Percentiles rank a stretch among this genome's conserved stretches.
Evolutionary conservation across 345 rosid genomes (phyloP).

Genomic region (Brassica nigra): DNA sequence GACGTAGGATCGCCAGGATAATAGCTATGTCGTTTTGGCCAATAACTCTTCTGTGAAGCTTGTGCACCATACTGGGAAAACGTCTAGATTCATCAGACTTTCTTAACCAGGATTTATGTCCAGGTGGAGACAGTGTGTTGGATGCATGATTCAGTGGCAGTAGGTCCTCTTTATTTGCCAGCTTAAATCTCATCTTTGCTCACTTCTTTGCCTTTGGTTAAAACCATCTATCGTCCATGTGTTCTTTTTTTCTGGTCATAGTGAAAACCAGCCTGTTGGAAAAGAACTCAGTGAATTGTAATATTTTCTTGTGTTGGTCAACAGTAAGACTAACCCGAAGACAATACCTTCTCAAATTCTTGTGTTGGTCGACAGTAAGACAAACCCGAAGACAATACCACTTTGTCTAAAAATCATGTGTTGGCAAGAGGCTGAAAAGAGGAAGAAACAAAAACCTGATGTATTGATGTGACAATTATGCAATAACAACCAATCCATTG

Average conservation of each 20-base stretch:
- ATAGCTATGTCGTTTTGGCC: slow-evolving; percentile 96
- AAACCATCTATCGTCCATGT: slow-evolving; percentile 73
- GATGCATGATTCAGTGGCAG: slow-evolving; percentile 77
- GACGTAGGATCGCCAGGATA: slow-evolving; percentile 89
- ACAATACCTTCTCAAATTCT: slow-evolving; percentile 85
- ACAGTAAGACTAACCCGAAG: not conserved
- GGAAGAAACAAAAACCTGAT: too few relatives aligned
- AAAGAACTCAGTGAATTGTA: slow-evolving; percentile 10
- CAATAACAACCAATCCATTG: too few relatives aligned
- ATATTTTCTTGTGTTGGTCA: not conserved
- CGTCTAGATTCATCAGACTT: slow-evolving; percentile 94
- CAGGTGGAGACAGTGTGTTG: slow-evolving; percentile 88
- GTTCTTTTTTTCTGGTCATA: slow-evolving; percentile 94
- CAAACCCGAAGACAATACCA: slow-evolving; percentile 22
- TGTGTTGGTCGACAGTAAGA: not conserved
- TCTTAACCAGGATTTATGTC: slow-evolving; percentile 98
- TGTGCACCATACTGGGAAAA: slow-evolving; percentile 72
- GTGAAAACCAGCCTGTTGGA: slow-evolving; percentile 76
- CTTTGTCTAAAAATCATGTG: not conserved
- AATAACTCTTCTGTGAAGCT: slow-evolving; percentile 81
- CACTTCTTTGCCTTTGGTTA: slow-evolving; percentile 80
- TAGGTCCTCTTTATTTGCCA: slow-evolving; percentile 52
- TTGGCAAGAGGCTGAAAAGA: not conserved
- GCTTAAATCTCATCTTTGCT: slow-evolving; percentile 62
- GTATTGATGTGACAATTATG: too few relatives aligned